Base-by-base conservation (phyloP, 2,329 filamentous ascomycete species). In the Ceratocystiopsis sp. region DNA sequence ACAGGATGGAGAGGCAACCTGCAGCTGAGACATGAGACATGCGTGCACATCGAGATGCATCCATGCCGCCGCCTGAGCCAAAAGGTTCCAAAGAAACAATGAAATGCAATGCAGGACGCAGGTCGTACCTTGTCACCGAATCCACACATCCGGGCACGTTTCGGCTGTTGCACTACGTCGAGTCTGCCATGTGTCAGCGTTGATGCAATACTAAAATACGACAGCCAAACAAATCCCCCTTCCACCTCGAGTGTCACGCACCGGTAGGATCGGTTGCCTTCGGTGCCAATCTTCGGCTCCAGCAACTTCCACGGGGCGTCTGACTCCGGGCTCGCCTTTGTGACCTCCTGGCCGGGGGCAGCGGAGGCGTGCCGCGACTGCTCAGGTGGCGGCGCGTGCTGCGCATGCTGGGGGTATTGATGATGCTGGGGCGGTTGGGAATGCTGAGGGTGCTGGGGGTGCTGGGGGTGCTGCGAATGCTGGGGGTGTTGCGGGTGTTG, bases 61-160 rank as follows among this genome's bases (percentile, higher is more conserved):
- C n/a, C 18, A 19, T 36, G 35, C 35, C n/a, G n/a, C 12, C 8
- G 35, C 12, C 35, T n/a, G 35, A 16, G 19, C 13, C 2, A 39
- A 13, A 32, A 40, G 15, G 33, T 16, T 19, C 8, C 17, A 11
- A 11, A 12, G 32, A 16, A 16, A 29, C 7, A 4, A 21, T 37
- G 35, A 37, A 37, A 44, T 37, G 35, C 34, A n/a, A n/a, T 16
- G 34, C 34, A 40, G 17, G 11, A 21, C 10, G 9, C 32, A 29
- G 38, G 53, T 65, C 45, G 25, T 63, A 91, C 84, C 73, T 96
- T 98, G 66, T 98, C 91, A 49, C 91, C 91, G 64, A 96, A 98
- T 9, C 91, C 91, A 65, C 91, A 98, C 91, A 96, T 96, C 48
- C 91, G 83, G 51, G 91, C 91, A 54, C 91, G 78, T 54, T 84